phyloP scores from a whole-genome alignment of 2,329 filamentous ascomycete genomes.

The Camillea tinctor region DNA sequence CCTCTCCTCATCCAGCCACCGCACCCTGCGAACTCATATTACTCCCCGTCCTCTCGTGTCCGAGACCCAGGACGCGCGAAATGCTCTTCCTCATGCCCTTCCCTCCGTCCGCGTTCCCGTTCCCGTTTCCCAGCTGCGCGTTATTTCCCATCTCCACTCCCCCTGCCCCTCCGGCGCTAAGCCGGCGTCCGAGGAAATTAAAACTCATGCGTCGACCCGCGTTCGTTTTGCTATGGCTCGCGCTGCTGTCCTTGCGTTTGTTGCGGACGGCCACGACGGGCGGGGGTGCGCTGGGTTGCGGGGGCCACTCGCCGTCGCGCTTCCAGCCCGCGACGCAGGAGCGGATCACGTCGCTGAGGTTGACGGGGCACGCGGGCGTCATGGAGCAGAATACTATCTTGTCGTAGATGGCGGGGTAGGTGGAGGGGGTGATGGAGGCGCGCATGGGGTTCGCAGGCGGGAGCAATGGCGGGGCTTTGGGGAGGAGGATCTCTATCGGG shows the following conservation, averaged over 20 bases:
- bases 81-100: constrained; percentile 35
- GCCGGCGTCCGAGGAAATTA: constrained; percentile 42
- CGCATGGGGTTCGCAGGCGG: constrained; percentile 74
- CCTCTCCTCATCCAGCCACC: constrained; percentile 7
- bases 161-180: constrained; percentile 26
- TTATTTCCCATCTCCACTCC: constrained; percentile 8
- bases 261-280: constrained; percentile 39
- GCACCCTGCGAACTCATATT: constrained; percentile 13
- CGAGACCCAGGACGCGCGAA: constrained; percentile 36
- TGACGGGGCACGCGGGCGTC: constrained; percentile 84
- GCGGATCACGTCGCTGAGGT: constrained; percentile 75
- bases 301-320: constrained; percentile 89
- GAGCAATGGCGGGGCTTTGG: constrained; percentile 70
- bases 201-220: constrained; percentile 46
- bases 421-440: constrained; percentile 67
- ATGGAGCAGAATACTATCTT: constrained; percentile 80
- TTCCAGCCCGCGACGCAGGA: constrained; percentile 91
- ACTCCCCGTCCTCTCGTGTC: constrained; percentile 24
- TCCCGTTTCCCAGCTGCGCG: constrained; percentile 13
- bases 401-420: constrained; percentile 82
- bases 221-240: constrained; percentile 26
- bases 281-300: constrained; percentile 49
- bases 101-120: constrained; percentile 9
- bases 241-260: constrained; percentile 36
- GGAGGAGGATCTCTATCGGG: constrained; percentile 64